Evolutionary conservation across 2,329 filamentous ascomycete genomes (phyloP), one percentile per base, ranked within the genome.

Genomic region (Ophiostoma populinum): DNA sequence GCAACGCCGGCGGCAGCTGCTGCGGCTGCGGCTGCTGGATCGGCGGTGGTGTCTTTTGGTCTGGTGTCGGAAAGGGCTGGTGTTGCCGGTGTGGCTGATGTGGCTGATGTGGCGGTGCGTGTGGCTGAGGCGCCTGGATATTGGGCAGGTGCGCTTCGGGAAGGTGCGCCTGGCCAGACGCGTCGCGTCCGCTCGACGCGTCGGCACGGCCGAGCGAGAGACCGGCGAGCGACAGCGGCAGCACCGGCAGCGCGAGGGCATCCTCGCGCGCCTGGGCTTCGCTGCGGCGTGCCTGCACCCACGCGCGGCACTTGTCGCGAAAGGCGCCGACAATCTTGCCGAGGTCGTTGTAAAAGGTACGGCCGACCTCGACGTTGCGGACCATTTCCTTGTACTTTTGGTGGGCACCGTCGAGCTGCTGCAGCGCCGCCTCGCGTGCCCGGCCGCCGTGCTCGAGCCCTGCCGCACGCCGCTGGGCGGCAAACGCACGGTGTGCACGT

Each of bases 271-370:
- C 70, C 44, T 75, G 70, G 0, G 85, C 85, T 47, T 95, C 87
- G 43, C 78, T 71, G 34, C 85, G 70, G 35, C 90, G 66, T 49
- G 83, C 72, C 19, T 85, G 77, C 1, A 80, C 79, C 64, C 92
- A 95, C 2, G 67, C 69, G 44, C 75, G 75, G 24, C 81, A 80
- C 37, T 63, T 54, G 45, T 94, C 87, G 13, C 85, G 67, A 52
- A 94, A 95, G 8, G 61, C 60, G 1, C 74, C 77, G 1, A 93
- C 80, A 42, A 95, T 85, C 55, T 79, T 81, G 31, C 80, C 81
- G 5, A 98, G 65, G 49, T 95, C 86, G 46, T 98, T 98, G 60
- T 95, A 98, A 52, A 98, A 98, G 52, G 90, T 94, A 35, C 87
- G 67, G 1, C 83, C 90, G 0, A 80, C 81, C 44, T 95, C 87